Evolutionary conservation across 1,139 yeast genomes (phyloP), one percentile per base, ranked within the genome.

Genomic region (Debaryomyces psychrophilus): DNA sequence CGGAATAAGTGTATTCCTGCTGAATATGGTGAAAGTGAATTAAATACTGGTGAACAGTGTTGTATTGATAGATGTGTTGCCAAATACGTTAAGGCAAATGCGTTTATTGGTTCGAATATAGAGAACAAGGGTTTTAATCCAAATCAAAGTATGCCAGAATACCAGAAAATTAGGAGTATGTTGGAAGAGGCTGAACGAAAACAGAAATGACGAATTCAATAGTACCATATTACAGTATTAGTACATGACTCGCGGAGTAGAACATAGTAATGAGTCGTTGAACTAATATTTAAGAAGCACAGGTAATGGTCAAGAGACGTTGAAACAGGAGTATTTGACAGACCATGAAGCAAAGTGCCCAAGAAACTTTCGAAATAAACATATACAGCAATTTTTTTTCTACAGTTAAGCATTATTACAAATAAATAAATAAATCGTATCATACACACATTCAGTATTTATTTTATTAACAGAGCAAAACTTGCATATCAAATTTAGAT

Each of bases 21-120:
- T 47, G 83, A 81, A 18, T 90, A 87, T 65, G 92, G 90, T 15
- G 97, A 90, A 59, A 77, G 81, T 12, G 97, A 90, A 29, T 69
- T 89, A 45, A 80, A 81, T 49, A 87, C 88, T 55, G 96, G 95
- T 23, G 96, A 89, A 61, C 67, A 71, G 53, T 75, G 80, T 44
- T 89, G 96, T 62, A 68, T 85, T 4, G 95, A 88, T 63, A 69
- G 96, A 50, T 88, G 96, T 68, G 90, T 86, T 34, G 67, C 81
- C 46, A 89, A 89, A 64, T 86, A 83, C 61, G 83, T 86, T 68
- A 73, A 73, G 57, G 82, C 87, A 37, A 87, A 87, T 61, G 61
- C 76, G 34, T 59, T 77, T 47, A 73, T 90, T 18, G 96, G 96
- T 2, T 61, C 62, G 31, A 60, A 64, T 44, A 60, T 74, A 27